phyloP scores from a whole-genome alignment of 495 filamentous ascomycete species.

The Aspergillus indologenus region DNA sequence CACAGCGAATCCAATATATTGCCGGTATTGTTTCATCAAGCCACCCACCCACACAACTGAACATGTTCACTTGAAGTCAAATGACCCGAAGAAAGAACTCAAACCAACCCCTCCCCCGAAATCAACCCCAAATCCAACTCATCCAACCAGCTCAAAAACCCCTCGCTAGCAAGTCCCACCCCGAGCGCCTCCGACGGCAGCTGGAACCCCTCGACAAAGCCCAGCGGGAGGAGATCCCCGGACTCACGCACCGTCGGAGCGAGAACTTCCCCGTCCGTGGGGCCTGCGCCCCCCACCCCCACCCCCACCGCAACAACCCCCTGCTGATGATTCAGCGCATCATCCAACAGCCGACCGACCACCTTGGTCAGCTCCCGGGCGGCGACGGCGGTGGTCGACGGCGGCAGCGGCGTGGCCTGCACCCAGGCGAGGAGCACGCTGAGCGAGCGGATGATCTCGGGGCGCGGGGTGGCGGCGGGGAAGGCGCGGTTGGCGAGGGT shows the following conservation, averaged over 20 bases:
- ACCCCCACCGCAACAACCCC: not conserved
- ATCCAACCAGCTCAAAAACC: constrained; percentile 8
- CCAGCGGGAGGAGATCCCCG: not conserved
- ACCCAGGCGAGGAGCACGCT: constrained; percentile 15
- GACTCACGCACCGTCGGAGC: not conserved
- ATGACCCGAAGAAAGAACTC: too few species aligned
- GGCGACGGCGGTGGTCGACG: not conserved
- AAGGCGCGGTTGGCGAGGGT: constrained; percentile 10
- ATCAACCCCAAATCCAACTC: constrained; percentile 6
- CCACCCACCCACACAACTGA: too few species aligned
- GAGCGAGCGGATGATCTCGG: constrained; percentile 14
- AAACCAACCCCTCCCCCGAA: not conserved
- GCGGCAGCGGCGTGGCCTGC: not conserved
- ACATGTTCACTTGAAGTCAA: too few species aligned
- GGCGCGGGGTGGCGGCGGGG: constrained; percentile 6
- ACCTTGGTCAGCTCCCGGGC: constrained; percentile 10
- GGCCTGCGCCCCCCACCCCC: too few species aligned
- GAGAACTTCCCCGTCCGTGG: too few species aligned
- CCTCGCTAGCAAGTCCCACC: constrained; percentile 1
- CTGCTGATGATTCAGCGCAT: constrained; percentile 12
- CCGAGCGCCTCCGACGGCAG: not conserved
- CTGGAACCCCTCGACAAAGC: not conserved
- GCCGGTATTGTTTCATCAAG: too few species aligned
- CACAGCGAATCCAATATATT: too few species aligned
- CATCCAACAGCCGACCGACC: constrained; percentile 10